phyloP scores from a whole-genome alignment of 495 filamentous ascomycete species.

The Daldinia childiae region DNA sequence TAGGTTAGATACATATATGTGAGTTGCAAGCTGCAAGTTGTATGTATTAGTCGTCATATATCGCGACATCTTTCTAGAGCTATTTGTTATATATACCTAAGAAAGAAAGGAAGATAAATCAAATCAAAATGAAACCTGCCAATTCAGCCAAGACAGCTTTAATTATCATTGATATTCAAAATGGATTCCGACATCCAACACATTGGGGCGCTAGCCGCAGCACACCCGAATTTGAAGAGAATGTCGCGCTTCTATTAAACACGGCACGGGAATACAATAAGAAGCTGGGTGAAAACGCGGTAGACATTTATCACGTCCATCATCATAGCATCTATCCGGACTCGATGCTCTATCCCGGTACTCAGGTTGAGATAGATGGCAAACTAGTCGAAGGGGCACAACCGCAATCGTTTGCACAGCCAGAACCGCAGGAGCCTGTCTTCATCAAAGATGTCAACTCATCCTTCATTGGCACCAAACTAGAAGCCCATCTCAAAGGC shows the following conservation, averaged over 20 bases:
- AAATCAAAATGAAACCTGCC: neutral
- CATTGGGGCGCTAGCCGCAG: slow-evolving; percentile 55
- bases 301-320: slow-evolving; percentile 58
- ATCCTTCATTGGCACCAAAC: slow-evolving; percentile 57
- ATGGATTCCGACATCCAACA: slow-evolving; percentile 57
- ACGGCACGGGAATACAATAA: slow-evolving; percentile 49
- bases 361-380: slow-evolving; percentile 24
- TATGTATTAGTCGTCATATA: no score
- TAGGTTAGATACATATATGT: neutral
- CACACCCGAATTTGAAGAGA: slow-evolving; percentile 55
- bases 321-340: slow-evolving; percentile 53
- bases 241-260: slow-evolving; percentile 53
- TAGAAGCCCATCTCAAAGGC: slow-evolving; percentile 52
- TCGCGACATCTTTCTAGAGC: no score
- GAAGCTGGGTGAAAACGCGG: slow-evolving; percentile 19
- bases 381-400: slow-evolving; percentile 41
- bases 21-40: no score
- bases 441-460: slow-evolving; percentile 61
- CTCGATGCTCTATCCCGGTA: slow-evolving; percentile 48
- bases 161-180: slow-evolving; percentile 52
- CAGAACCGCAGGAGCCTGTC: slow-evolving; percentile 52
- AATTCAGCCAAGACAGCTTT: neutral
- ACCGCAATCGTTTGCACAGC: slow-evolving; percentile 53
- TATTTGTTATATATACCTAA: no score
- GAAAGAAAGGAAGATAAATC: neutral